Evolutionary conservation across 2,329 filamentous ascomycete genomes (phyloP).

Genomic region (Fusarium begoniae): DNA sequence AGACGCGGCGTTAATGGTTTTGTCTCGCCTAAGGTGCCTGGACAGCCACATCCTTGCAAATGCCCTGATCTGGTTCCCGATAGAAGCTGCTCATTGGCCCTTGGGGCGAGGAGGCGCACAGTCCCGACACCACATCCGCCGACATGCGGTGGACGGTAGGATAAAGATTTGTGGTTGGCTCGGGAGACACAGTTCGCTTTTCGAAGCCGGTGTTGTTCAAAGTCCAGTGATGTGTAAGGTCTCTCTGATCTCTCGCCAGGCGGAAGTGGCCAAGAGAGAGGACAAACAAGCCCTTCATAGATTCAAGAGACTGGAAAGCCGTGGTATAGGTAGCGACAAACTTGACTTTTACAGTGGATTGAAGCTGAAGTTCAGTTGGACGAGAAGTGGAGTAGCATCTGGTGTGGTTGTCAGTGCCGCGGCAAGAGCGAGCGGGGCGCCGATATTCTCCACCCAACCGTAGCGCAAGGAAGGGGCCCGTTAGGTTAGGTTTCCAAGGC

Average conservation of each 20-base stretch:
- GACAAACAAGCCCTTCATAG: neutral
- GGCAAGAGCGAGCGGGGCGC: conserved; percentile 32
- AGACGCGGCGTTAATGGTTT: conserved; percentile 46
- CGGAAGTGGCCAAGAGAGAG: neutral
- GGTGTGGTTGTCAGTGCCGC: conserved; percentile 24
- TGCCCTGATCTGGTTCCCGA: neutral
- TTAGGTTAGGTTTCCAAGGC: neutral
- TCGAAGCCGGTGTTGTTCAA: conserved; percentile 10
- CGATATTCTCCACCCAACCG: conserved; percentile 14
- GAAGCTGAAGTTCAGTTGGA: conserved; percentile 8
- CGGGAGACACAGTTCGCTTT: conserved; percentile 11
- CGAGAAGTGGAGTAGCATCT: neutral
- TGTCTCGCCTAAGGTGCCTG: conserved; percentile 39
- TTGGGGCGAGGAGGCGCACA: conserved; percentile 33
- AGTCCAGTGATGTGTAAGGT: neutral
- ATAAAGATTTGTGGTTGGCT: conserved; percentile 21
- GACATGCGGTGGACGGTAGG: conserved; percentile 27
- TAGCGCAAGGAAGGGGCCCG: conserved; percentile 20
- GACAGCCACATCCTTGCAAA: conserved; percentile 25
- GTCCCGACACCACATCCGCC: conserved; percentile 40
- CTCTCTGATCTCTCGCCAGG: neutral
- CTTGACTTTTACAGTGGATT: neutral
- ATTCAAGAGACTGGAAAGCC: neutral
- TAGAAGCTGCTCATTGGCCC: conserved; percentile 31
- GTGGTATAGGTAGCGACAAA: neutral